Evolutionary conservation across 257 asterid species (phyloP), one percentile per base, ranked within the genome.

Genomic region (Solanum gracilifrons): DNA sequence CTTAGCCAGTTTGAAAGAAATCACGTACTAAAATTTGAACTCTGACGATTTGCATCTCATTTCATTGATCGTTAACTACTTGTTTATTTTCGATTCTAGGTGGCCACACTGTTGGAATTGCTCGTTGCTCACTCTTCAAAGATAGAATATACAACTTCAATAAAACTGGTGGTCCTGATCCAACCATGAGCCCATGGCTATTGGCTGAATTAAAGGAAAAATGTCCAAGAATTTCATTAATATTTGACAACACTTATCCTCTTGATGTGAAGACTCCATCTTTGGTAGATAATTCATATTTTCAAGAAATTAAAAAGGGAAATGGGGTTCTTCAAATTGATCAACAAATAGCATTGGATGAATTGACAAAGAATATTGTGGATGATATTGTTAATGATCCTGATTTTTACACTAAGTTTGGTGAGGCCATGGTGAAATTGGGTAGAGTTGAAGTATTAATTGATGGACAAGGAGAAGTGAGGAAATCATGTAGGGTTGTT

Each of bases 311-410:
- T 16, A 13, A 77, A 20, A 2, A 33, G 85, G 68, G 82, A 1
- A 93, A 91, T 87, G 98, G 97, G 68, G 33, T 95, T 66, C 93
- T 94, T 71, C 89, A 91, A 29, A 89, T 93, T 27, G 98, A 94
- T 82, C 98, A 95, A 60, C 90, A 92, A 4, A 83, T 95, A 76
- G 98, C 94, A 20, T 86, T 91, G 12, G 94, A 92, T 60, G 73
- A 76, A 20, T 89, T 85, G 64, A 88, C 96, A 6, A 93, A 82
- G 32, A 8, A 82, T 35, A 88, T 86, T 2, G 98, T 94, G 27
- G 71, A 21, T 68, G 87, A 46, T 75, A 89, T 92, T 41, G 46
- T 41, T 10, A 41, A 41, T 41, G 46, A 41, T 41, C 46, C 46
- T 41, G 46, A 41, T 39, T 39, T 9, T 39, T 55, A 72, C 9